A percentile compares a stretch with the other conserved stretches of the same genome.
Evolutionary conservation across 192 early-diverging fungal species (phyloP).

Genomic region (Chytriomyces sp.): DNA sequence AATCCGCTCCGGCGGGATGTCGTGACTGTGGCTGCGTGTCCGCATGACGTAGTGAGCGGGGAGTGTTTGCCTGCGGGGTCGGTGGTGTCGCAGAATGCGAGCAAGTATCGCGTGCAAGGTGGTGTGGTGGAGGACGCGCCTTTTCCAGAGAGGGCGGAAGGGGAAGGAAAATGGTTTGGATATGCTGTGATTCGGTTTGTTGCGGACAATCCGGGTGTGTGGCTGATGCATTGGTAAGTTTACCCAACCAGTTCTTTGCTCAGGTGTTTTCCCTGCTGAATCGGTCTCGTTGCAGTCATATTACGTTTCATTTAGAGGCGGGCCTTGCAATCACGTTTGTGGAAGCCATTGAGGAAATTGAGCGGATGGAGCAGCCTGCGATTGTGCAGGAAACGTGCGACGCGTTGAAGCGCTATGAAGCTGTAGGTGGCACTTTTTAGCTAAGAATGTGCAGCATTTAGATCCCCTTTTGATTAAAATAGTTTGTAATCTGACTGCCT

Average conservation of each 20-base stretch:
- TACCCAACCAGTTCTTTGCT: no score
- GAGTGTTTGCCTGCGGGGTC: neutral
- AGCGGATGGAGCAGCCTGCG: neutral
- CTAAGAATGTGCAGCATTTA: no score
- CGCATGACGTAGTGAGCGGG: neutral
- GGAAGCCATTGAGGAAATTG: slow-evolving; percentile 48
- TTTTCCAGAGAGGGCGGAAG: neutral
- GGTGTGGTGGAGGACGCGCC: neutral
- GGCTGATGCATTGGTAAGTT: slow-evolving; percentile 90
- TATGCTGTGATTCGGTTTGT: slow-evolving; percentile 73
- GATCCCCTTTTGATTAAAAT: no score
- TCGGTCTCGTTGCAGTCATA: no score
- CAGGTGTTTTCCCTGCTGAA: no score
- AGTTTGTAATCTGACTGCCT: no score
- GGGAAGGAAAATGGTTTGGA: slow-evolving; percentile 33
- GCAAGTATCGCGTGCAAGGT: neutral
- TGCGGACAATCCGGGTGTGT: slow-evolving; percentile 77
- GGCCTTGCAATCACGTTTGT: slow-evolving; percentile 72
- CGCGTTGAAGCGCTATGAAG: no score
- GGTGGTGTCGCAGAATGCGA: neutral
- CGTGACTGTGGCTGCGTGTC: slow-evolving; percentile 10
- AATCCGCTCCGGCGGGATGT: neutral
- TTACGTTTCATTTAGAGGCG: slow-evolving; percentile 69
- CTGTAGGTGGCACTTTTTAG: no score
- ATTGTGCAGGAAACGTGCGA: neutral